These are phyloP conservation scores for Rhizoctonia solani DNA, from an alignment of 1,284 basidiomycete species.

Conservation along the genomic window DNA sequence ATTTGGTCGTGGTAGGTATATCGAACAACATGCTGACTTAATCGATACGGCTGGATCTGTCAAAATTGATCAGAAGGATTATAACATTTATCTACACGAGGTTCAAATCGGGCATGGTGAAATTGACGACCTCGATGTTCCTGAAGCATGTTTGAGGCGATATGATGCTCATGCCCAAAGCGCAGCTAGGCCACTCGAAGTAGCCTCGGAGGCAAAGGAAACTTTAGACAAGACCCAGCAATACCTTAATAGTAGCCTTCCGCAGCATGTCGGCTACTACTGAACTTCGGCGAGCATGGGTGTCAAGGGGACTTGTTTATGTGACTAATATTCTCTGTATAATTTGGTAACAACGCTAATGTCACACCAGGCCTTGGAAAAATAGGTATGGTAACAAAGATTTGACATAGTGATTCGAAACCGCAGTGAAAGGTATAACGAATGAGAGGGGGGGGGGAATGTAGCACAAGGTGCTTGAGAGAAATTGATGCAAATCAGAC, in stretches of 20 bases:
- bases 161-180: not conserved
- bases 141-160: slow-evolving; percentile 27
- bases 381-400: too few relatives aligned
- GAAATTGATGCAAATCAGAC: not conserved
- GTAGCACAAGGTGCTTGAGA: not conserved
- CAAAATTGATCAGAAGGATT: slow-evolving; percentile 49
- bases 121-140: slow-evolving; percentile 23
- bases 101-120: slow-evolving; percentile 45
- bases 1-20: slow-evolving; percentile 44
- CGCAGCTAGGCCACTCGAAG: not conserved
- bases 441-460: not conserved
- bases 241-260: slow-evolving; percentile 13
- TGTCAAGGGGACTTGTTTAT: too few relatives aligned
- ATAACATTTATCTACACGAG: slow-evolving; percentile 47
- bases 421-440: too few relatives aligned
- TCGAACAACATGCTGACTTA: slow-evolving; percentile 48
- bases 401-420: too few relatives aligned
- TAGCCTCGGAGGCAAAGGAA: slow-evolving; percentile 7
- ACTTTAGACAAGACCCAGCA: slow-evolving; percentile 13
- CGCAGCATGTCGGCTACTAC: not conserved
- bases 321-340: too few relatives aligned
- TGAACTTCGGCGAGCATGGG: not conserved
- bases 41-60: slow-evolving; percentile 43
- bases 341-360: too few relatives aligned
- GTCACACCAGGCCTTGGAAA: too few relatives aligned